Evolutionary conservation across 768 basidiomycete genomes (phyloP), one percentile per base, ranked within the genome.

Genomic region (Porphyrellus cyaneotinctus): DNA sequence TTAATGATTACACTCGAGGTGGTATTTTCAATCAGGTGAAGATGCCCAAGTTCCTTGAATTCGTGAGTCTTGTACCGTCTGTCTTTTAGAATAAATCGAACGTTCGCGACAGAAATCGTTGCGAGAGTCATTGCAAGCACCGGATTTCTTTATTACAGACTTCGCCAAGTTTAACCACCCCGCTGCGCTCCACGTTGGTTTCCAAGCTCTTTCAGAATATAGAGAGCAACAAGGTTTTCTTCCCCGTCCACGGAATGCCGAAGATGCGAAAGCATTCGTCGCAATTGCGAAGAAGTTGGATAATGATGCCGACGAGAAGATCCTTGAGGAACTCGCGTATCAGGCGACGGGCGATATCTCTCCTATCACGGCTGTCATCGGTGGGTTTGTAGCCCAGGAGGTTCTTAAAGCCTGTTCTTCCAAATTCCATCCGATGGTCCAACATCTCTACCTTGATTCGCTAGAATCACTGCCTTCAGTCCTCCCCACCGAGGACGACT

Each of bases 11-110:
- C 72, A 82, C 85, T 59, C 67, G 82, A 26, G 97, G 95, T 23
- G 97, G 97, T 33, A 88, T 95, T 56, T 99, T 97, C 69, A 93
- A 91, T 8, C 97, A 99, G 70, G 94, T 98, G 58, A 99, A 98
- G 75, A 95, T 97, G 93, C 97, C 97, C 11, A 98, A 95, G 74
- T 79, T 93, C 45, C 74, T 97, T 44, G 83, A 93, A 67, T 99
- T 97, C 64, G 95, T 97, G 62, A 64, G 93, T 78, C 4, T 24
- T 37, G 23, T 15, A 35, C 13, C 23, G 17, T 26, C 44, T 33
- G 14, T 58, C 35, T 45, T 20, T 0, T 17, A 28, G 24, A 20
- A 35, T 31, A 6, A 41, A 35, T 41, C 41, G 35, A 56, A 60
- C 41, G 7, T 61, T 13, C 26, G 18, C 22, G 26, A 3, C 61